These are phyloP conservation scores for Choiromyces venosus DNA, from an alignment of 495 filamentous ascomycete species.

Conservation along the genomic window DNA sequence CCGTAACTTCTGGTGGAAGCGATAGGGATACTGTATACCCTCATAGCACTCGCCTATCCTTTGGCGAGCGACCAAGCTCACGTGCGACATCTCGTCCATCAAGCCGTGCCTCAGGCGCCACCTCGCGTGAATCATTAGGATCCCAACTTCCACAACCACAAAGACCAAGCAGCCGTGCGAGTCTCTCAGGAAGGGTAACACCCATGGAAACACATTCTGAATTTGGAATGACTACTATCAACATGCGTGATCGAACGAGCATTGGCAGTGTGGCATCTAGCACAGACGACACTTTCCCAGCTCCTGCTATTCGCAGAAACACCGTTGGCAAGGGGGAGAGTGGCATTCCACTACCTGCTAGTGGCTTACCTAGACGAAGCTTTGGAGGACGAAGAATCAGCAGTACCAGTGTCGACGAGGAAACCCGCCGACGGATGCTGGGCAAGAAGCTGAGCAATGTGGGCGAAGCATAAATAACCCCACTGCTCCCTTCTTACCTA, in stretches of 20 bases:
- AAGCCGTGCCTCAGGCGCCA: slow-evolving; percentile 32
- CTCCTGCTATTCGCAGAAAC: slow-evolving; percentile 25
- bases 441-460: slow-evolving; percentile 36
- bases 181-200: slow-evolving; percentile 15
- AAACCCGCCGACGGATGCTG: slow-evolving; percentile 8
- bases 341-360: slow-evolving; percentile 34
- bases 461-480: slow-evolving; percentile 23
- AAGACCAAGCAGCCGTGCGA: slow-evolving; percentile 32
- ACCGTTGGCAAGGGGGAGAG: slow-evolving; percentile 28
- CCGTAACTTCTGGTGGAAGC: slow-evolving; percentile 33
- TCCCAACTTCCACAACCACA: slow-evolving; percentile 12
- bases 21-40: slow-evolving; percentile 19
- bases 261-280: slow-evolving; percentile 20
- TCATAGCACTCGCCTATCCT: slow-evolving; percentile 29
- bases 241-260: slow-evolving; percentile 22
- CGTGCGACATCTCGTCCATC: slow-evolving; percentile 7
- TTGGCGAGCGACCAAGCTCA: slow-evolving; percentile 24
- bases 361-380: slow-evolving; percentile 29
- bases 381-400: slow-evolving; percentile 34
- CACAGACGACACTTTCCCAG: slow-evolving; percentile 10
- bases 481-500: background rate
- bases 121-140: slow-evolving; percentile 27
- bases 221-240: slow-evolving; percentile 28
- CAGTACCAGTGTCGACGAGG: slow-evolving; percentile 18
- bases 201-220: slow-evolving; percentile 25